phyloP scores from a whole-genome alignment of 345 rosid genomes.

The Geranium rotundifolium region DNA sequence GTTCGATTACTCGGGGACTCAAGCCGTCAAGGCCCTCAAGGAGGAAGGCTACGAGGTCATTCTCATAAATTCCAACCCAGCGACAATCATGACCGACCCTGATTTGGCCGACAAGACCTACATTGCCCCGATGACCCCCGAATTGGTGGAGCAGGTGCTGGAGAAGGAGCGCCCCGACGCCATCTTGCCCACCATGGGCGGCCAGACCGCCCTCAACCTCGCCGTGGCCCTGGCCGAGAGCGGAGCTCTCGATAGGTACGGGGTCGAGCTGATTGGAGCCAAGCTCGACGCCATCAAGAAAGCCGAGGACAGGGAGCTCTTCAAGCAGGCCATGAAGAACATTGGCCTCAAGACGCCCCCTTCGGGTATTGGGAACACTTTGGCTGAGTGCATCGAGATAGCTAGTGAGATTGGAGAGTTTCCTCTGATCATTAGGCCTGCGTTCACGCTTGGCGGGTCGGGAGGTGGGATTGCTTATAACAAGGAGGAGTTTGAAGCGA shows the following conservation, averaged over 20 bases:
- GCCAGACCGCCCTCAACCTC: constrained; percentile 88
- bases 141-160: constrained; percentile 73
- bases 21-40: constrained; percentile 80
- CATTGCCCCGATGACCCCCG: constrained; percentile 83
- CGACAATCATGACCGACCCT: constrained; percentile 98
- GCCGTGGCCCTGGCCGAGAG: constrained; percentile 83
- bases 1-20: constrained; percentile 97
- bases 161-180: constrained; percentile 85
- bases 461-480: constrained; percentile 98
- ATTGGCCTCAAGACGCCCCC: constrained; percentile 91
- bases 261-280: constrained; percentile 87
- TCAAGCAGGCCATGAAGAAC: constrained; percentile 79
- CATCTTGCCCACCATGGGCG: constrained; percentile 91
- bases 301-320: constrained; percentile 84
- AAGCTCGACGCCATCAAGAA: constrained; percentile 85
- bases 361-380: constrained; percentile 78
- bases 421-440: constrained; percentile 93
- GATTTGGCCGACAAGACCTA: constrained; percentile 79
- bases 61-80: constrained; percentile 88
- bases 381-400: constrained; percentile 68
- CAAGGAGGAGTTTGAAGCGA: constrained; percentile 75
- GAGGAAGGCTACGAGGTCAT: constrained; percentile 88
- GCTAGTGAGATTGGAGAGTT: constrained; percentile 77
- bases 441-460: constrained; percentile 82
- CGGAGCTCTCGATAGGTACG: constrained; percentile 59